Evolutionary conservation across 768 basidiomycete genomes (phyloP).

Genomic region (Suillus plorans): DNA sequence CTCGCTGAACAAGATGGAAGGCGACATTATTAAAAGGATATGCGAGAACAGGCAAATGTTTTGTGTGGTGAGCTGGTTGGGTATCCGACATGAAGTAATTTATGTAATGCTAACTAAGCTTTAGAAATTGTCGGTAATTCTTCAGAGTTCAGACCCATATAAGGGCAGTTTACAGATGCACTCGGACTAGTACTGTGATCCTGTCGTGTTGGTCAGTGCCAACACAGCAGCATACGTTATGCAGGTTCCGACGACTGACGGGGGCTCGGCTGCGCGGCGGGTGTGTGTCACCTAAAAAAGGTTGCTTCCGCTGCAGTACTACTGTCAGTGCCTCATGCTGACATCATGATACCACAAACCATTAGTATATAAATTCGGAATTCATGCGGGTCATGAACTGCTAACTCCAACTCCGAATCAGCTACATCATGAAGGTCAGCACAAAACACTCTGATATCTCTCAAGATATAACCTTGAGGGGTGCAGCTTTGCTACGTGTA

Average conservation of each 20-base stretch:
- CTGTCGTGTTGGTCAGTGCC: too few species aligned
- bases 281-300: too few species aligned
- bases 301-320: too few species aligned
- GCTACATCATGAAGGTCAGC: not conserved
- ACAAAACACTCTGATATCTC: not conserved
- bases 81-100: conserved; percentile 1
- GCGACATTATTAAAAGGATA: conserved; percentile 38
- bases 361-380: not conserved
- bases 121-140: too few species aligned
- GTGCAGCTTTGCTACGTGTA: not conserved
- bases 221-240: too few species aligned
- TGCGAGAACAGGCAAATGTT: conserved; percentile 52
- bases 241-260: too few species aligned
- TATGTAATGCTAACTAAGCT: too few species aligned
- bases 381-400: not conserved
- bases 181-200: too few species aligned
- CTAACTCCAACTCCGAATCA: not conserved
- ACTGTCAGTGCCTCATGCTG: not conserved
- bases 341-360: not conserved
- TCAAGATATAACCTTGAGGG: not conserved
- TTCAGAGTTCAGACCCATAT: too few species aligned
- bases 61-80: conserved; percentile 61
- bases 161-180: too few species aligned
- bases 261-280: too few species aligned
- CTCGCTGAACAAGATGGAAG: conserved; percentile 55